Percentiles rank a stretch among this genome's conserved stretches.
These are phyloP conservation scores for Myriangium duriaei DNA, from an alignment of 2,329 filamentous ascomycete genomes.

Conservation along the genomic window DNA sequence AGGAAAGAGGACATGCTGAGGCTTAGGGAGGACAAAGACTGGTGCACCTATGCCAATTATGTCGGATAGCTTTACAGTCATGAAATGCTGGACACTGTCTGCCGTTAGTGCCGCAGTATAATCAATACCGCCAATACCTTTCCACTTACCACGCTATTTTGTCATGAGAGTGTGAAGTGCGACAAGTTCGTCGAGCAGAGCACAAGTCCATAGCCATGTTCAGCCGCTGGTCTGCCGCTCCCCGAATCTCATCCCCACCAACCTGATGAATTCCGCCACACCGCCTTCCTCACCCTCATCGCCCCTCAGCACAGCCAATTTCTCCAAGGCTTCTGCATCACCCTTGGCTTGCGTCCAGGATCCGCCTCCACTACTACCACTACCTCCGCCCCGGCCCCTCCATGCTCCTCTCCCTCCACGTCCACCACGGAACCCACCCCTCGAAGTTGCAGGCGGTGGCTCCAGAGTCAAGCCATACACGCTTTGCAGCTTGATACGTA, in stretches of 20 bases:
- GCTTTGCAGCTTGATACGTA: conserved; percentile 22
- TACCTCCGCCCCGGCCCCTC: conserved; percentile 8
- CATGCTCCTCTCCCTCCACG: conserved; percentile 12
- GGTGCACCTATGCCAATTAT: conserved; percentile 27
- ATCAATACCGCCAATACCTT: too few species aligned
- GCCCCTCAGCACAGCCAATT: conserved; percentile 19
- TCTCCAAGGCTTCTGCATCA: conserved; percentile 21
- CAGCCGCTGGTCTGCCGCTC: too few species aligned
- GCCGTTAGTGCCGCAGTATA: too few species aligned
- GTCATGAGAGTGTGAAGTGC: too few species aligned
- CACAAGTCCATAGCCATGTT: too few species aligned
- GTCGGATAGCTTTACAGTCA: conserved; percentile 26
- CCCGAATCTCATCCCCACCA: conserved; percentile 31
- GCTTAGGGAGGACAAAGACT: conserved; percentile 32
- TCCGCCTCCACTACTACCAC: conserved; percentile 14
- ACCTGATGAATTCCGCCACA: conserved; percentile 30
- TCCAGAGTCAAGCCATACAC: conserved; percentile 25
- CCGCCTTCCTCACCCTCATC: conserved; percentile 24
- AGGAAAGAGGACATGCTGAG: conserved; percentile 36
- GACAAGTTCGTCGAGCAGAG: too few species aligned
- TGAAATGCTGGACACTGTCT: too few species aligned
- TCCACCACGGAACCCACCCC: conserved; percentile 14
- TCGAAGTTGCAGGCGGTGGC: conserved; percentile 16
- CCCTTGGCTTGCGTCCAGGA: conserved; percentile 27
- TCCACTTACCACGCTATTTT: too few species aligned